phyloP scores from a whole-genome alignment of 352 stramenopile genomes.

The Globisporangium perplexum region DNA sequence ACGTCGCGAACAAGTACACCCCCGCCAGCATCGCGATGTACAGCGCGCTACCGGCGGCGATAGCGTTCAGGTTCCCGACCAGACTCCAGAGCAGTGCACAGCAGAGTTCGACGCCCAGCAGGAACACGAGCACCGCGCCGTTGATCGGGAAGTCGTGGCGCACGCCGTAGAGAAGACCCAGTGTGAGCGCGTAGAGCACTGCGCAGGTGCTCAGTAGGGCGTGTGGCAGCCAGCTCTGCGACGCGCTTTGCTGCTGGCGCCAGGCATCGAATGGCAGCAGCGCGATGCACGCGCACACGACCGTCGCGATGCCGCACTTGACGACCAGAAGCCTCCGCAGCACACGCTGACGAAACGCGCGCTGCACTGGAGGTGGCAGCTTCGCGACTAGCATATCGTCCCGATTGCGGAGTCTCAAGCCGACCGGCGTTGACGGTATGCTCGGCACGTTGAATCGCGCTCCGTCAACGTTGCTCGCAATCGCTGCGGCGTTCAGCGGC shows the following conservation, averaged over 20 bases:
- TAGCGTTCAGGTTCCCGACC: background rate
- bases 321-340: slow-evolving; percentile 6
- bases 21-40: slow-evolving; percentile 1
- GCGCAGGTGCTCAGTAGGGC: slow-evolving; percentile 1
- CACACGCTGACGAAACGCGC: slow-evolving; percentile 17
- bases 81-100: background rate
- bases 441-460: background rate
- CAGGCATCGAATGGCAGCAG: slow-evolving; percentile 4
- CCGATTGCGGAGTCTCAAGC: background rate
- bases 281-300: background rate
- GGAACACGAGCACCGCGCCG: slow-evolving; percentile 6
- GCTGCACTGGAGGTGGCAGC: slow-evolving; percentile 6
- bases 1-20: slow-evolving; percentile 3
- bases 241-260: background rate
- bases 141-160: slow-evolving; percentile 18
- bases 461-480: background rate
- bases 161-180: slow-evolving; percentile 16
- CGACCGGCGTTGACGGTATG: background rate
- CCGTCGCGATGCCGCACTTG: background rate
- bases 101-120: slow-evolving; percentile 10
- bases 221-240: background rate
- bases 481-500: background rate
- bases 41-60: background rate
- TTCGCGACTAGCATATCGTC: slow-evolving; percentile 11
- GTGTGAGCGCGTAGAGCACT: slow-evolving; percentile 8